phyloP scores from a whole-genome alignment of 306 rosid species.

The Cucurbita pepo region DNA sequence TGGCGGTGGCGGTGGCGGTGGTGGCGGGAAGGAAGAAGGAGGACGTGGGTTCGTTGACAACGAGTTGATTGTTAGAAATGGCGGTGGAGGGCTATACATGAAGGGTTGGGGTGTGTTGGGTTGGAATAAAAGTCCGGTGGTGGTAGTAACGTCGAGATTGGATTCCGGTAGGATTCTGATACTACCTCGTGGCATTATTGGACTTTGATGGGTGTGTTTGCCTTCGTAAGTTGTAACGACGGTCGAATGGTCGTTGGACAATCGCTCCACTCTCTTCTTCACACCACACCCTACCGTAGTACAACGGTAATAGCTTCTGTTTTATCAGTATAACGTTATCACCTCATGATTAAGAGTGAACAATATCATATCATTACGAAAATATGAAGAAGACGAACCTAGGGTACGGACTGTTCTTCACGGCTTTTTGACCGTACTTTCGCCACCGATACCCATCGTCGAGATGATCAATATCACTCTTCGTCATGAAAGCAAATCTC shows the following conservation, averaged over 20 bases:
- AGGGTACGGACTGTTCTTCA: conserved; percentile 88
- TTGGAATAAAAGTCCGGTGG: background rate
- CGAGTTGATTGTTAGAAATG: conserved; percentile 19
- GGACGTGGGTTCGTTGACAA: background rate
- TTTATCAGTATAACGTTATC: background rate
- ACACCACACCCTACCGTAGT: conserved; percentile 56
- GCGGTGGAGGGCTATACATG: conserved; percentile 14
- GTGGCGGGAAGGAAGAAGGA: background rate
- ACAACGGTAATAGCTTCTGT: conserved; percentile 93
- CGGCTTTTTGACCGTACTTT: conserved; percentile 93
- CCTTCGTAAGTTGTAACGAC: conserved; percentile 94
- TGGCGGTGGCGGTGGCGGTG: background rate
- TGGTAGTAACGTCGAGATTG: background rate
- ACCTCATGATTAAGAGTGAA: background rate
- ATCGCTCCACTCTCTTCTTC: conserved; percentile 88
- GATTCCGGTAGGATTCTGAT: conserved; percentile 20
- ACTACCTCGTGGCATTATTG: conserved; percentile 35
- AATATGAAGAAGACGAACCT: conserved; percentile 25
- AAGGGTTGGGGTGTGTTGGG: conserved; percentile 12
- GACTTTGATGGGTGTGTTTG: conserved; percentile 58
- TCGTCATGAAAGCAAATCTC: conserved; percentile 74
- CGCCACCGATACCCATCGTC: conserved; percentile 94
- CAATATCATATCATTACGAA: background rate
- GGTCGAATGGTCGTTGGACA: conserved; percentile 35
- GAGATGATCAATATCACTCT: conserved; percentile 71